These are phyloP conservation scores for Tylopilus sp. DNA, from an alignment of 768 basidiomycete genomes.

Conservation along the genomic window DNA sequence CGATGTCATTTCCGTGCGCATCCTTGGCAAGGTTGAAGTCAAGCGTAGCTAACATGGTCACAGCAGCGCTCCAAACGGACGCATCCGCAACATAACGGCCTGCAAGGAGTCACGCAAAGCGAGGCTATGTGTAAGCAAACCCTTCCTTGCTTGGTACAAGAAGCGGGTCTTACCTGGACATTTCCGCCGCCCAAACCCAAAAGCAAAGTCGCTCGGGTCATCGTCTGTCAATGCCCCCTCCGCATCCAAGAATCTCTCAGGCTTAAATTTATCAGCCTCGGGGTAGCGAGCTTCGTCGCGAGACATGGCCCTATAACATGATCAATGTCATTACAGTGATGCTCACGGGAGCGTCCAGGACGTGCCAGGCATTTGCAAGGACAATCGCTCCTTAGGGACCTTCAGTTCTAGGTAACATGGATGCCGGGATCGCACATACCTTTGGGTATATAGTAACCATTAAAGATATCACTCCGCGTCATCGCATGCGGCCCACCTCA, in stretches of 20 bases:
- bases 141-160: not conserved
- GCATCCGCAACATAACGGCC: not conserved
- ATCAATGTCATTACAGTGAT: not conserved
- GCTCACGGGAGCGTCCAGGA: not conserved
- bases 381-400: not conserved
- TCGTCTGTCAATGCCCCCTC: not conserved
- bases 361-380: not conserved
- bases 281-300: not conserved
- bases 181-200: not conserved
- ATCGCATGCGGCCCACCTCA: not conserved
- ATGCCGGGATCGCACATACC: not conserved
- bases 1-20: not conserved
- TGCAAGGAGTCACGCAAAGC: not conserved
- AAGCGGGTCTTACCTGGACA: not conserved
- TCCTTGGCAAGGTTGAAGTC: not conserved
- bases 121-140: not conserved
- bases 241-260: not conserved
- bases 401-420: not conserved
- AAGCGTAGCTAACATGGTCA: not conserved
- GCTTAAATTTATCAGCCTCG: not conserved
- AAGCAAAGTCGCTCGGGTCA: not conserved
- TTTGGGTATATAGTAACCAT: not conserved
- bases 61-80: not conserved
- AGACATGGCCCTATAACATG: not conserved
- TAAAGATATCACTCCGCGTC: not conserved